phyloP scores from a whole-genome alignment of 805 yeast genomes.

The Wickerhamomyces xylosicus region DNA sequence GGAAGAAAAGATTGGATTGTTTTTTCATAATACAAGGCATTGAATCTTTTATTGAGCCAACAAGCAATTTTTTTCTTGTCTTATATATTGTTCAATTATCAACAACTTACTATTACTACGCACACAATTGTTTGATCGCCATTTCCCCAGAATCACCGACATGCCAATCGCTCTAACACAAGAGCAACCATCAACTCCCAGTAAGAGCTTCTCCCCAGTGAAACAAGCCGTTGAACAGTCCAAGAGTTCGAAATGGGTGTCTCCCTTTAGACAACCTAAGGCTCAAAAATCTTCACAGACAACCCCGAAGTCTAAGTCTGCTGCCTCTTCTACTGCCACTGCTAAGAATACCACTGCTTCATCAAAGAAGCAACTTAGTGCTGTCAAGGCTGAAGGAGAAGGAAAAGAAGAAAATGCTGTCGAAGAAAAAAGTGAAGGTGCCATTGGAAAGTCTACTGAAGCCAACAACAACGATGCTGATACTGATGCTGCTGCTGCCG shows the following conservation, averaged over 20 bases:
- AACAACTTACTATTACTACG: too few species aligned
- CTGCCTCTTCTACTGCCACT: conserved; percentile 1
- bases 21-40: too few species aligned
- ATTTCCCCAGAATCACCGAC: too few species aligned
- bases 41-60: too few species aligned
- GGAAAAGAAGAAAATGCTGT: not conserved
- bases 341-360: conserved; percentile 4
- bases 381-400: too few species aligned
- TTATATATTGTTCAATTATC: too few species aligned
- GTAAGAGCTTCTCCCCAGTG: not conserved
- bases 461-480: too few species aligned
- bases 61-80: too few species aligned
- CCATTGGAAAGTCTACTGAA: not conserved
- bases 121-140: too few species aligned
- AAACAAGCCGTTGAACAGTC: not conserved
- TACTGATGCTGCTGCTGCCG: conserved; percentile 1
- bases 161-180: not conserved
- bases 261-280: conserved; percentile 18
- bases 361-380: conserved; percentile 1
- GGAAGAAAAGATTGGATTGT: too few species aligned
- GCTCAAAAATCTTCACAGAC: conserved; percentile 1
- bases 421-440: not conserved
- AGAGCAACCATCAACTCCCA: not conserved
- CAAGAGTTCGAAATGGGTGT: conserved; percentile 15
- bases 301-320: not conserved